Base-by-base conservation (phyloP, 2,329 filamentous ascomycete genomes). In the Coleophoma eucalyptorum region DNA sequence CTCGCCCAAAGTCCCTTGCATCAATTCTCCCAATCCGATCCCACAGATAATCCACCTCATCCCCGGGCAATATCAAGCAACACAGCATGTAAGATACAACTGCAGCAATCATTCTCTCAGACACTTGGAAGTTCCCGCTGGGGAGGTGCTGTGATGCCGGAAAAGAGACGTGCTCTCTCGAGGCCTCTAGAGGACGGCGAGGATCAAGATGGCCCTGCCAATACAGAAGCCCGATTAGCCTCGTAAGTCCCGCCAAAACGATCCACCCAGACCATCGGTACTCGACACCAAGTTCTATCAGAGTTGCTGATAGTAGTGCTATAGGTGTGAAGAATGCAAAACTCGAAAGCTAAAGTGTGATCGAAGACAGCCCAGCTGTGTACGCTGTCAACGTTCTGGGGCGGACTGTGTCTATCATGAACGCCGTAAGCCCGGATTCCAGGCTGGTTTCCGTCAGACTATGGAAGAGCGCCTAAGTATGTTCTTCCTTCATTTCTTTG, bases 371-470 rank as follows among this genome's bases (percentile, higher is more conserved):
- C 42, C 42, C 6, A 44, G 42, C n/a, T 44, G 42, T 26, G 31
- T 21, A 5, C 19, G 42, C 6, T 44, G 42, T 16, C 42, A 44
- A n/a, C 42, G 42, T 7, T 44, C 42, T 26, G 19, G 18, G 3
- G 11, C 19, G 20, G 42, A 44, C n/a, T 44, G 42, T 31, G 42
- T 44, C 19, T 44, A 44, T 26, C 19, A 44, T 26, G 42, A 44
- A 26, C 20, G 19, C 3, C 20, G 31, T 11, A 44, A 26, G n/a
- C 42, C 42, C 5, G 42, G 42, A 2, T 44, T 44, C 42, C 42
- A 44, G 42, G 42, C 42, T 20, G 42, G 42, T 16, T 44, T 44
- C 20, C 42, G 42, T 31, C 42, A 44, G 42, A 44, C 12, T 32
- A 44, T 44, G 20, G 42, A 44, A 26, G 42, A 44, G 12, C 19